Evolutionary conservation across 2,329 filamentous ascomycete genomes (phyloP).

Genomic region (Aspergillaceae sp.): DNA sequence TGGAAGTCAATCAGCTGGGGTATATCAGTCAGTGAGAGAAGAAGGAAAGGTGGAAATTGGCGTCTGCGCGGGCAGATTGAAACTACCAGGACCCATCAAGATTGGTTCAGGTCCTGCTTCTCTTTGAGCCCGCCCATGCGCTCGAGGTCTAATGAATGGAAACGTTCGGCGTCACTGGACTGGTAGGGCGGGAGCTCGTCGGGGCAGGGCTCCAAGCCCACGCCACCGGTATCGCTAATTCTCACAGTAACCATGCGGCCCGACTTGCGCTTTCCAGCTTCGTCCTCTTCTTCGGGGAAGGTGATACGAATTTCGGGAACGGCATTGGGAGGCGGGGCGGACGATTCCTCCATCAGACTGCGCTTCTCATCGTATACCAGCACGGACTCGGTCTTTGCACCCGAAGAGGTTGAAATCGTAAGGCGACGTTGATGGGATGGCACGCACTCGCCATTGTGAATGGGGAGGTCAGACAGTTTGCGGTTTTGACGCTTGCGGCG

Average conservation of each 20-base stretch:
- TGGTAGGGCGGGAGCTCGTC: slow-evolving; percentile 84
- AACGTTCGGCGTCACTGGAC: slow-evolving; percentile 67
- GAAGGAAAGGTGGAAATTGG: not conserved
- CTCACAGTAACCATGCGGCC: slow-evolving; percentile 86
- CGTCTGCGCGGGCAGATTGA: too few species aligned
- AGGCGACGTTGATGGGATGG: slow-evolving; percentile 48
- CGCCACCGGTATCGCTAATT: slow-evolving; percentile 73
- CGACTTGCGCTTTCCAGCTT: slow-evolving; percentile 64
- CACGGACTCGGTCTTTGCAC: slow-evolving; percentile 58
- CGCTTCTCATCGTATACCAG: slow-evolving; percentile 73
- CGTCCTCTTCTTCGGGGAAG: slow-evolving; percentile 88
- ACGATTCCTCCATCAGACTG: slow-evolving; percentile 66
- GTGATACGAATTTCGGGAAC: slow-evolving; percentile 97
- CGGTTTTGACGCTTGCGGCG: slow-evolving; percentile 56
- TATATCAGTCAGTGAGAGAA: slow-evolving; percentile 6
- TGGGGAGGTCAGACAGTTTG: slow-evolving; percentile 48
- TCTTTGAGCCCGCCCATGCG: slow-evolving; percentile 90
- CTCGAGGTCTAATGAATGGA: slow-evolving; percentile 91
- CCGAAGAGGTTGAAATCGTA: slow-evolving; percentile 45
- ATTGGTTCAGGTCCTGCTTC: slow-evolving; percentile 51
- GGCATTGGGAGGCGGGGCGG: slow-evolving; percentile 67
- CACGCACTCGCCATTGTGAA: slow-evolving; percentile 55
- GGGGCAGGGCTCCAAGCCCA: slow-evolving; percentile 77
- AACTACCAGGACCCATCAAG: slow-evolving; percentile 19
- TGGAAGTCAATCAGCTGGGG: slow-evolving; percentile 5